A percentile compares a stretch with the other conserved stretches of the same genome.
These are phyloP conservation scores for Penicillium olsonii DNA, from an alignment of 2,329 filamentous ascomycete genomes.

Conservation along the genomic window DNA sequence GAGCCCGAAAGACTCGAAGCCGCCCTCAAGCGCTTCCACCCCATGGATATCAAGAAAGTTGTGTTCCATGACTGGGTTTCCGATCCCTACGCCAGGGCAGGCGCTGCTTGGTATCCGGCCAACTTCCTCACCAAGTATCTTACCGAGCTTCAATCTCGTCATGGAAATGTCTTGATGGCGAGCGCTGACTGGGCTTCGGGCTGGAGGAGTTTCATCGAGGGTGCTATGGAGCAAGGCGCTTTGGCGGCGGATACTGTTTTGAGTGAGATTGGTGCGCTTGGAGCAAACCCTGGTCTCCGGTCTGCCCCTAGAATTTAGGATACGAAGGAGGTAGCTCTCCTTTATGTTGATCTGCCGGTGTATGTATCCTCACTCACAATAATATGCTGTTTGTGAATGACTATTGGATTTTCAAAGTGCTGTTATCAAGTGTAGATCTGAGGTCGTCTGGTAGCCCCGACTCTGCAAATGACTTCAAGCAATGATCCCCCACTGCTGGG, in stretches of 20 bases:
- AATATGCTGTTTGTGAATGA: too few species aligned
- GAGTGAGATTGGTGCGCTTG: background rate
- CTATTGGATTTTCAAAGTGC: too few species aligned
- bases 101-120: slow-evolving; percentile 18
- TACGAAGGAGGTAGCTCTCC: too few species aligned
- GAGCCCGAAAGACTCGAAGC: slow-evolving; percentile 8
- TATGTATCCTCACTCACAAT: too few species aligned
- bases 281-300: background rate
- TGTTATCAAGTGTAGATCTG: too few species aligned
- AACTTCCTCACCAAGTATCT: slow-evolving; percentile 27
- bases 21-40: slow-evolving; percentile 10
- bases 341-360: too few species aligned
- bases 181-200: slow-evolving; percentile 31
- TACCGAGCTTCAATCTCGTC: slow-evolving; percentile 24
- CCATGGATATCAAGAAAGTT: slow-evolving; percentile 12
- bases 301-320: background rate
- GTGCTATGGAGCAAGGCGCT: slow-evolving; percentile 28
- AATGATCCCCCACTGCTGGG: too few species aligned
- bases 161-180: slow-evolving; percentile 29
- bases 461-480: too few species aligned
- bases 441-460: too few species aligned
- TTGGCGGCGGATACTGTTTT: background rate
- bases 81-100: slow-evolving; percentile 26
- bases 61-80: slow-evolving; percentile 29
- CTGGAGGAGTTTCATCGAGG: slow-evolving; percentile 32